Percentiles rank a stretch among this genome's conserved stretches.
phyloP scores from a whole-genome alignment of 1,284 basidiomycete genomes.

The Rhodotorula mucilaginosa region DNA sequence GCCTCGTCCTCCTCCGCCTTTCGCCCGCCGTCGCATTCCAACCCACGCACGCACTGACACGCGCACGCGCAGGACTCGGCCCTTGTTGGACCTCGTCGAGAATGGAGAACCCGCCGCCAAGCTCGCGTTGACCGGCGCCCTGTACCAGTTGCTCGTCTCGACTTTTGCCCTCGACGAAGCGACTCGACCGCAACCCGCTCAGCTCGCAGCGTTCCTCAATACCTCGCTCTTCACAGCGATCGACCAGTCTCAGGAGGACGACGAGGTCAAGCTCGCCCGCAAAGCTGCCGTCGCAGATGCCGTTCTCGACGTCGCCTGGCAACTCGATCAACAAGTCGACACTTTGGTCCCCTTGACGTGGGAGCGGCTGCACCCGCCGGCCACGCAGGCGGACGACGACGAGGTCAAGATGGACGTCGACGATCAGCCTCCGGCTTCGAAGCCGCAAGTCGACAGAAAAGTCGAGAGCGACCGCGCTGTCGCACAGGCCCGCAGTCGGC shows the following conservation, averaged over 20 bases:
- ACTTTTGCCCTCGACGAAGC: neutral
- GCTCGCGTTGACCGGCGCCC: constrained; percentile 1
- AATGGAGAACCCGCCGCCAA: neutral
- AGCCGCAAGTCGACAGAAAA: constrained; percentile 50
- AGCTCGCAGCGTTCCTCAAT: constrained; percentile 11
- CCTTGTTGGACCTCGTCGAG: neutral
- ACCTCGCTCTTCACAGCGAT: constrained; percentile 10
- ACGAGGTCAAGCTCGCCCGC: neutral
- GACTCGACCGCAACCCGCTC: neutral
- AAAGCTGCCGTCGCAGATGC: constrained; percentile 52
- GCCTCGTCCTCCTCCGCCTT: neutral
- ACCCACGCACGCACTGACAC: neutral
- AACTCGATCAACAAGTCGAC: constrained; percentile 69
- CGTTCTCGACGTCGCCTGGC: constrained; percentile 73
- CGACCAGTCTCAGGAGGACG: neutral
- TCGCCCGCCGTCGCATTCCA: neutral
- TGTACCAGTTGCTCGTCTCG: constrained; percentile 14
- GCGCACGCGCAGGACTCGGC: neutral
- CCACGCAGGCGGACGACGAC: constrained; percentile 13
- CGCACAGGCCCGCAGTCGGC: constrained; percentile 51
- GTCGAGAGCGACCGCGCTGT: constrained; percentile 57
- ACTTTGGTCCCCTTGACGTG: constrained; percentile 23
- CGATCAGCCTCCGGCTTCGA: constrained; percentile 28
- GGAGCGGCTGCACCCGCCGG: constrained; percentile 37
- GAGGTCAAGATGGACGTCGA: constrained; percentile 42